phyloP scores from a whole-genome alignment of 2,329 filamentous ascomycete species.

The Ophiostoma triangulosporum region DNA sequence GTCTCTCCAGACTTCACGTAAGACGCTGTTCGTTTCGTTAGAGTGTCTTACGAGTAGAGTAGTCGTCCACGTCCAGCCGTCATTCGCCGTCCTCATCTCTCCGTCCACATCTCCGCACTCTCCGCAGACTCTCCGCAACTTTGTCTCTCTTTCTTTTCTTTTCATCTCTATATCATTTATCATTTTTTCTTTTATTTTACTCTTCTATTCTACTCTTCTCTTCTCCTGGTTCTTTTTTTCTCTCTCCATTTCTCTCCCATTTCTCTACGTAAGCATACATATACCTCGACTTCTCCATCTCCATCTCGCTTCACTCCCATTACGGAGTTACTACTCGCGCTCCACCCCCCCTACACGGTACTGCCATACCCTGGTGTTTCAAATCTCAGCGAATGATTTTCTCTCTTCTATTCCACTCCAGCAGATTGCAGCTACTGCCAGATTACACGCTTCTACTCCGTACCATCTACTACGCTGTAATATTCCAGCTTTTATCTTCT shows the following conservation, averaged over 20 bases:
- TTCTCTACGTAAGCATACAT: no score
- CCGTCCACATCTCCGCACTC: slow-evolving; percentile 3
- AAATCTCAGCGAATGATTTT: slow-evolving; percentile 7
- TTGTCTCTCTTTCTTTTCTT: neutral
- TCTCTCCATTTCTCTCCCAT: neutral
- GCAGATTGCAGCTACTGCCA: neutral
- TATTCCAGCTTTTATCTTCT: slow-evolving; percentile 4
- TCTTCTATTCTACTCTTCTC: neutral
- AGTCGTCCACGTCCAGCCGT: no score
- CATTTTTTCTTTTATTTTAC: neutral
- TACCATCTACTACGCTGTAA: neutral
- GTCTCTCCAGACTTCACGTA: neutral
- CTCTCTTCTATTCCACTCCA: slow-evolving; percentile 1
- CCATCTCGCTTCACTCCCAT: neutral
- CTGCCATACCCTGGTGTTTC: slow-evolving; percentile 8
- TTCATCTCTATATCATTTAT: neutral
- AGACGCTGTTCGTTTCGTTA: neutral
- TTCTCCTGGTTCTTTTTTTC: neutral
- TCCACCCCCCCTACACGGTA: neutral
- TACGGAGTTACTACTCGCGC: no score
- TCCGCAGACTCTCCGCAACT: neutral
- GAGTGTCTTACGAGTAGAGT: no score
- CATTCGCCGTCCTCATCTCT: neutral
- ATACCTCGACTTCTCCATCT: neutral
- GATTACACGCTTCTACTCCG: neutral